Evolutionary conservation across 2,329 filamentous ascomycete genomes (phyloP).

Genomic region (Bipolaris cookei): DNA sequence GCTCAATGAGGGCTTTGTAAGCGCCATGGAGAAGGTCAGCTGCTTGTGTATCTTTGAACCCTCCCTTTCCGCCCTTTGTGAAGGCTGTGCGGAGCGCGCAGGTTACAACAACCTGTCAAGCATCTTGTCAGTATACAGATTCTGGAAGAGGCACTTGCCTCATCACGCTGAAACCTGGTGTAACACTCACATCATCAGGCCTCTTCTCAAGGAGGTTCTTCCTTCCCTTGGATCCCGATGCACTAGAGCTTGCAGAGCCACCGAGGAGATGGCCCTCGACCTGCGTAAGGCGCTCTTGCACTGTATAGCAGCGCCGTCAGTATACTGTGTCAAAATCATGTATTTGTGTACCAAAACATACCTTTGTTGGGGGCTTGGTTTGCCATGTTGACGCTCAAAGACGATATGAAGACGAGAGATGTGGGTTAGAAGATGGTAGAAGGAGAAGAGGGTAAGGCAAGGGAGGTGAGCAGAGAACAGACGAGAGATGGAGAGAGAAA

Average conservation of each 20-base stretch:
- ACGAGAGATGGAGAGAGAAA: background rate
- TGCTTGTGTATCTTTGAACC: slow-evolving; percentile 91
- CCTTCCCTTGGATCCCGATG: slow-evolving; percentile 47
- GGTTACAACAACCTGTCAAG: slow-evolving; percentile 76
- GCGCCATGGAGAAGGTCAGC: slow-evolving; percentile 85
- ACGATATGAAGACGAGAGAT: slow-evolving; percentile 3
- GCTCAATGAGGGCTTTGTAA: slow-evolving; percentile 79
- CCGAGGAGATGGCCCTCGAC: slow-evolving; percentile 64
- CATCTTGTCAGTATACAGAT: slow-evolving; percentile 6
- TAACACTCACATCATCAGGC: slow-evolving; percentile 60
- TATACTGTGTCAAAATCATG: slow-evolving; percentile 12
- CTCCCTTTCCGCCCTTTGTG: slow-evolving; percentile 90
- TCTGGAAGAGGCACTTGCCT: background rate
- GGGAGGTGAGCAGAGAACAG: background rate
- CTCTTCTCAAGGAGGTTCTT: slow-evolving; percentile 59
- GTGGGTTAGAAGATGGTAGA: slow-evolving; percentile 9
- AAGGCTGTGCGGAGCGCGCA: slow-evolving; percentile 89
- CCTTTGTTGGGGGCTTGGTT: slow-evolving; percentile 45
- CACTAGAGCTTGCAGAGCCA: slow-evolving; percentile 25
- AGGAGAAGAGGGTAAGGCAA: background rate
- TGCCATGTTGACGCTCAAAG: slow-evolving; percentile 37
- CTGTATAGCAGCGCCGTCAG: slow-evolving; percentile 43
- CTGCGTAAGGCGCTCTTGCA: slow-evolving; percentile 65
- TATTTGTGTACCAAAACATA: slow-evolving; percentile 4
- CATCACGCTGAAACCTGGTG: background rate